A percentile compares a stretch with the other conserved stretches of the same genome.
Evolutionary conservation across 495 filamentous ascomycete genomes (phyloP).

Genomic region (Podospora bellae-mahoneyi): DNA sequence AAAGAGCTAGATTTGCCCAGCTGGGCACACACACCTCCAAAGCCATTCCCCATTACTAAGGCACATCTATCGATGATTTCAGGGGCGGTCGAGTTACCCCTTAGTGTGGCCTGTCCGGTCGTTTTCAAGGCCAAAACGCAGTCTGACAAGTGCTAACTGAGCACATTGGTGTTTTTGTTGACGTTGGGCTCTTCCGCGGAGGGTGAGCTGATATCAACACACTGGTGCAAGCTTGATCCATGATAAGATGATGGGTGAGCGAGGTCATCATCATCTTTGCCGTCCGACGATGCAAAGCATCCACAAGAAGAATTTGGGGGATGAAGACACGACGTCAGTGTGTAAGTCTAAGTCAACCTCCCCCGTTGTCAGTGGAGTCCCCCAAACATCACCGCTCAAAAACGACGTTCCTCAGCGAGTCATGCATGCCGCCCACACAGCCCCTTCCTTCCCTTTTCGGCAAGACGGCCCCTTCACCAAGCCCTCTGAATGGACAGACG

Average conservation of each 20-base stretch:
- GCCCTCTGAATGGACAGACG: background rate
- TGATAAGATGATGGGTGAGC: background rate
- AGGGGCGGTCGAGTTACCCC: background rate
- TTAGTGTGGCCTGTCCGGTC: background rate
- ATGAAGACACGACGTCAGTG: too few species aligned
- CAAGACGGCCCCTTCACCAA: background rate
- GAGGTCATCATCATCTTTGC: too few species aligned
- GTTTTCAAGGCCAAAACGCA: background rate
- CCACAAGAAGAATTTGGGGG: too few species aligned
- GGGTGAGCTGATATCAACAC: background rate
- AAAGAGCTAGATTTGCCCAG: background rate
- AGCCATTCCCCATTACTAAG: background rate
- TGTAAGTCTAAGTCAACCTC: too few species aligned
- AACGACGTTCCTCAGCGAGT: background rate
- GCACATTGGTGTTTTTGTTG: background rate
- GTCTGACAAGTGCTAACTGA: background rate
- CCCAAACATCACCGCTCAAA: background rate
- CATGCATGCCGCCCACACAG: background rate
- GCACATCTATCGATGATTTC: background rate
- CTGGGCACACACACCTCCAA: background rate
- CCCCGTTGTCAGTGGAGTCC: background rate
- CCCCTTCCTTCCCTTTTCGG: background rate
- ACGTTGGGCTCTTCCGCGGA: background rate
- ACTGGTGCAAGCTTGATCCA: background rate
- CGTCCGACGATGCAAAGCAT: too few species aligned